Evolutionary conservation across 805 yeast genomes (phyloP), one percentile per base, ranked within the genome.

Genomic region (Candida hungchunana): DNA sequence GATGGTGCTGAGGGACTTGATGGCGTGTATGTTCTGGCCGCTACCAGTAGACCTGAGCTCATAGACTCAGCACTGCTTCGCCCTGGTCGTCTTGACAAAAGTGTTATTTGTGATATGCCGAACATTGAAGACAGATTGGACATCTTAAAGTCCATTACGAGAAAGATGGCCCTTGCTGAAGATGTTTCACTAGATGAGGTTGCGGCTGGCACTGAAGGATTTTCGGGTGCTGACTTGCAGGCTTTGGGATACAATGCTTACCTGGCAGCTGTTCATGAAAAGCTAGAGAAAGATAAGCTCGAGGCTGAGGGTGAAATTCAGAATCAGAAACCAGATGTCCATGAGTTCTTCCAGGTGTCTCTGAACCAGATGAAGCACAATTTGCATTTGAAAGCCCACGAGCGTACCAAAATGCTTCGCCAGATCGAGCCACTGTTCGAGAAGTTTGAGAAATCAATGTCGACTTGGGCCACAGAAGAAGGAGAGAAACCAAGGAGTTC

Each of bases 1-100:
- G 98, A 93, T 60, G 98, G 98, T 64, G 97, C 97, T 1, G 97
- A 93, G 59, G 97, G 97, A 0, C 66, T 89, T 19, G 97, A 89
- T 51, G 97, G 97, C 4, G 97, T 93, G 3, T 90, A 93, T 56
- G 96, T 93, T 0, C 67, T 93, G 18, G 97, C 97, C 0, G 98
- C 97, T 1, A 93, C 97, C 0, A 80, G 93, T 50, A 71, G 98
- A 50, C 98, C 98, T 0, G 98, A 93, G 53, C 69, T 93, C 48
- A 89, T 93, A 46, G 98, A 93, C 58, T 82, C 96, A 3, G 98
- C 98, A 0, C 68, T 93, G 37, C 63, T 93, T 40, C 79, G 98
- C 59, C 98, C 98, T 0, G 98, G 98, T 6, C 78, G 98, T 64
- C 69, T 93, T 51, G 98, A 93, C 58, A 93, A 90, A 58, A 77